These are phyloP conservation scores for Amauroascus verrucosus DNA, from an alignment of 2,329 filamentous ascomycete genomes.

Conservation along the genomic window DNA sequence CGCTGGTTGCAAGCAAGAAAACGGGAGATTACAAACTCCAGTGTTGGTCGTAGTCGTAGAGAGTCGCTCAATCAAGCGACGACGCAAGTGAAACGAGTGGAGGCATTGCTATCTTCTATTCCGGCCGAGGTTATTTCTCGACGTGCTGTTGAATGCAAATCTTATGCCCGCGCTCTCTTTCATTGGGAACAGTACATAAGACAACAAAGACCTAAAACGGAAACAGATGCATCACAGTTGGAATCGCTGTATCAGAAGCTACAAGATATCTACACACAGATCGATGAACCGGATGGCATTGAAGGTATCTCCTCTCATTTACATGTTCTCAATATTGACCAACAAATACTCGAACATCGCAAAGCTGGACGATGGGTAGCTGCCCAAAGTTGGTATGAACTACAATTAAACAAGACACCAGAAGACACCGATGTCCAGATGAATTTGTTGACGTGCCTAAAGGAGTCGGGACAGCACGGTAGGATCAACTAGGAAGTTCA, in stretches of 20 bases:
- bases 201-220: constrained; percentile 38
- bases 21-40: constrained; percentile 35
- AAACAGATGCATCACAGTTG: constrained; percentile 43
- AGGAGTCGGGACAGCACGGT: constrained; percentile 94
- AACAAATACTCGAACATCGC: constrained; percentile 83
- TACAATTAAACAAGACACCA: constrained; percentile 70
- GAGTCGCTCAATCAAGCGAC: constrained; percentile 20
- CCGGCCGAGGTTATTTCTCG: constrained; percentile 65
- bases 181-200: constrained; percentile 88
- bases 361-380: constrained; percentile 91
- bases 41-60: constrained; percentile 23
- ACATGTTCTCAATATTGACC: constrained; percentile 77
- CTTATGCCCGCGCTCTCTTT: constrained; percentile 83
- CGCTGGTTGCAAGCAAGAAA: constrained; percentile 78
- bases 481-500: constrained; percentile 21
- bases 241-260: constrained; percentile 63
- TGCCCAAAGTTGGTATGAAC: constrained; percentile 95
- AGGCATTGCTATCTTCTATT: constrained; percentile 59
- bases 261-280: constrained; percentile 91
- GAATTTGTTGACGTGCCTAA: constrained; percentile 76
- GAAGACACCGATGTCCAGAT: constrained; percentile 67
- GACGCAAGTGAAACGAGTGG: constrained; percentile 52
- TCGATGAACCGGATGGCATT: constrained; percentile 93
- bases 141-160: constrained; percentile 84
- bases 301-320: constrained; percentile 87